Evolutionary conservation across 768 basidiomycete species (phyloP).

Genomic region (Austroboletus festivus): DNA sequence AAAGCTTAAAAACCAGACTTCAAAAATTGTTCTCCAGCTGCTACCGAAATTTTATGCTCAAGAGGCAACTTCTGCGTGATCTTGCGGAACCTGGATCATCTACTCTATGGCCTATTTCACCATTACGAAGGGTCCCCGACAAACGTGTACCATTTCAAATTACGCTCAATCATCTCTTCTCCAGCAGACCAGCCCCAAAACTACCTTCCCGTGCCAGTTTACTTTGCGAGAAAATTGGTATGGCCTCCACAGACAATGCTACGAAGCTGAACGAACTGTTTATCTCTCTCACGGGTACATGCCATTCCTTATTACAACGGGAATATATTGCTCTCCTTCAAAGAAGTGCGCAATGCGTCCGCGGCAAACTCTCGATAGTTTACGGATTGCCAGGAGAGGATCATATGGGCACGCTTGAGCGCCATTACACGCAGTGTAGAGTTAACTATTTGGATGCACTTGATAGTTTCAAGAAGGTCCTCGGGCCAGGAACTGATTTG

Average conservation of each 20-base stretch:
- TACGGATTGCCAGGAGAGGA: no score
- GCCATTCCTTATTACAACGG: neutral
- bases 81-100: neutral
- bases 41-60: conserved; percentile 7
- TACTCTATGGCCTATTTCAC: fast-evolving
- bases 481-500: conserved; percentile 8
- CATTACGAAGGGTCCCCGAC: neutral
- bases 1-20: neutral
- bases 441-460: neutral
- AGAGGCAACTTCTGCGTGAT: neutral
- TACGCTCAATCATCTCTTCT: neutral
- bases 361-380: neutral
- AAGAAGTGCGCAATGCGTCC: neutral
- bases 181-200: neutral
- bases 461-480: neutral
- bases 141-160: neutral
- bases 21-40: conserved; percentile 11
- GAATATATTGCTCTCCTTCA: conserved; percentile 12
- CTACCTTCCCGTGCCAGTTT: neutral
- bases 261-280: neutral
- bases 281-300: neutral
- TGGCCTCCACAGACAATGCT: neutral
- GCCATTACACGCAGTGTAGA: conserved; percentile 1
- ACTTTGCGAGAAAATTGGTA: neutral
- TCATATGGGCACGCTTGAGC: neutral